Conservation (phyloP, 495 filamentous ascomycete species). For the Daldinia childiae region DNA sequence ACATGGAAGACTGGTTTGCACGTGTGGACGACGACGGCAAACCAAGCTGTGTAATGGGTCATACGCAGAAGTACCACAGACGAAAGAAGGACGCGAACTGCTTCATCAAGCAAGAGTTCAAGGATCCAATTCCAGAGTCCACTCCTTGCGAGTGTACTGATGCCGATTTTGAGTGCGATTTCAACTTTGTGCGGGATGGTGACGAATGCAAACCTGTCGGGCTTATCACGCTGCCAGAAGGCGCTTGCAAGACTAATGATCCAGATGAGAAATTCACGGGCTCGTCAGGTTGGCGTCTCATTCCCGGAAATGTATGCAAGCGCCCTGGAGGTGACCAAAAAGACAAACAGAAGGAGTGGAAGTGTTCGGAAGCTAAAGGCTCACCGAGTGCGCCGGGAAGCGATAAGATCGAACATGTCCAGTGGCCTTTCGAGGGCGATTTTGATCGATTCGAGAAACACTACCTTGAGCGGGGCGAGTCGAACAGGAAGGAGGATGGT, state of each 20-base stretch:
- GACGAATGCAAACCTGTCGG: constrained; percentile 66
- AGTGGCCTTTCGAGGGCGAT: constrained; percentile 66
- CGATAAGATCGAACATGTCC: constrained; percentile 67
- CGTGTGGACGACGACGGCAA: constrained; percentile 80
- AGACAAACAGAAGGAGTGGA: constrained; percentile 67
- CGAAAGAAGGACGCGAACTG: constrained; percentile 87
- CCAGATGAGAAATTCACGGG: constrained; percentile 76
- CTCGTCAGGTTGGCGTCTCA: constrained; percentile 88
- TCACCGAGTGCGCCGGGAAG: constrained; percentile 57
- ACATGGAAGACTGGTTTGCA: constrained; percentile 89
- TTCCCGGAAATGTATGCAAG: constrained; percentile 89
- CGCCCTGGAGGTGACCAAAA: constrained; percentile 63
- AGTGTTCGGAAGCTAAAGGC: constrained; percentile 58
- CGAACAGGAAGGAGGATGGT: constrained; percentile 66
- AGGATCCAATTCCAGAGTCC: constrained; percentile 70
- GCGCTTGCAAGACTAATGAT: constrained; percentile 69
- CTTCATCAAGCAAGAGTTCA: constrained; percentile 86
- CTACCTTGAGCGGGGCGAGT: constrained; percentile 83
- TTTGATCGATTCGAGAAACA: constrained; percentile 68
- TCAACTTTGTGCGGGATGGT: constrained; percentile 76
- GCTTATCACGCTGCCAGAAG: constrained; percentile 65
- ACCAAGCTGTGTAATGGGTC: constrained; percentile 92
- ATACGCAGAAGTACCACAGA: constrained; percentile 82
- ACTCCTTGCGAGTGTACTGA: constrained; percentile 81
- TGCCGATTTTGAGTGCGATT: constrained; percentile 93